Conservation (phyloP, 2,329 filamentous ascomycete genomes). For the Phialophora chinensis region DNA sequence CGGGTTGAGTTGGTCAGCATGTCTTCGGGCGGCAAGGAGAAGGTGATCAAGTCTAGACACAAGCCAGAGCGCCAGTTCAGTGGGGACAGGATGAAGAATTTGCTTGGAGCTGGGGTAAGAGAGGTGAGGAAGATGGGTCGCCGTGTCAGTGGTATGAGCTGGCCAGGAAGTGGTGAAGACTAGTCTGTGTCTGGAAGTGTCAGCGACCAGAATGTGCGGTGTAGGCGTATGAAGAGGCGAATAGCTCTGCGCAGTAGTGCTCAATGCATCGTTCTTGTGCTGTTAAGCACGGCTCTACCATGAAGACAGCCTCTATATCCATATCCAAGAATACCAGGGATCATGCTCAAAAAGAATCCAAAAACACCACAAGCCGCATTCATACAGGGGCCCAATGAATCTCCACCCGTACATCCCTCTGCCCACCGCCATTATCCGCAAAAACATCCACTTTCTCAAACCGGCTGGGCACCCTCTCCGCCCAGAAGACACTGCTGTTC, state of each 20-base stretch:
- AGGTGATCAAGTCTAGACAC: conserved; percentile 27
- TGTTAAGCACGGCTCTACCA: background rate
- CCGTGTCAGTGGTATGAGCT: conserved; percentile 32
- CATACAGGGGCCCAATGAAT: conserved; percentile 37
- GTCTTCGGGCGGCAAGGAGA: conserved; percentile 27
- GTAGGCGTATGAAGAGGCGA: background rate
- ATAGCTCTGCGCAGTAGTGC: background rate
- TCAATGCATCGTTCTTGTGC: background rate
- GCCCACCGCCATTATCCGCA: conserved; percentile 33
- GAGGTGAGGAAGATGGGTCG: conserved; percentile 37
- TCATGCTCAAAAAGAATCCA: background rate
- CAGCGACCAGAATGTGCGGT: conserved; percentile 3
- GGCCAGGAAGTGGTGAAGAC: conserved; percentile 32
- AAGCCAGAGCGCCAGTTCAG: conserved; percentile 30
- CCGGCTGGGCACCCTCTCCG: conserved; percentile 28
- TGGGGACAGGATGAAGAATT: conserved; percentile 34
- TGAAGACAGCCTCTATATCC: background rate
- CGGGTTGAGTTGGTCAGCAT: conserved; percentile 25
- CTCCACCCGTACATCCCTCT: conserved; percentile 34
- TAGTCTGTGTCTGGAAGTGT: conserved; percentile 11
- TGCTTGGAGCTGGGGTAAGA: conserved; percentile 35
- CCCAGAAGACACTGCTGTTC: conserved; percentile 33
- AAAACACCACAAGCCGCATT: background rate
- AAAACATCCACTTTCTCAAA: conserved; percentile 37
- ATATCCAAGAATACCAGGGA: background rate